phyloP scores from a whole-genome alignment of 179 eudicot genomes.

The Spinacia oleracea region DNA sequence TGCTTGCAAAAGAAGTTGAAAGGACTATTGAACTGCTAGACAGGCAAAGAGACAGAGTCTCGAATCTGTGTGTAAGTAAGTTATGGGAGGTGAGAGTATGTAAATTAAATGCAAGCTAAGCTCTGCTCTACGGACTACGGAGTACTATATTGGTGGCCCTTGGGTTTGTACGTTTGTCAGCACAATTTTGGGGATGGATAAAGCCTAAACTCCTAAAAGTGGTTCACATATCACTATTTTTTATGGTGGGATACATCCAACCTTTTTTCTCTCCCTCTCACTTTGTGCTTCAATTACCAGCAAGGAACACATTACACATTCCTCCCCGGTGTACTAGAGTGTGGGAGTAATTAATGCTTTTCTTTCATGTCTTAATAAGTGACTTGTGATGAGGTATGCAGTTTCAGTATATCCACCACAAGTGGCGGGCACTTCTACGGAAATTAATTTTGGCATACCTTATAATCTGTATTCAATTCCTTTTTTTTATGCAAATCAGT shows the following conservation, averaged over 20 bases:
- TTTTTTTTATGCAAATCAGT: no score
- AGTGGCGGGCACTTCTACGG: no score
- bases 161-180: constrained; percentile 29
- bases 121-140: no score
- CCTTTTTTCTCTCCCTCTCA: background rate
- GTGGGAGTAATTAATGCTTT: background rate
- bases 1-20: constrained; percentile 15
- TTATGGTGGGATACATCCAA: background rate
- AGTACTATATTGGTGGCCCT: background rate
- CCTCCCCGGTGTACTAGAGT: background rate
- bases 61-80: background rate
- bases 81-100: background rate
- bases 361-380: background rate
- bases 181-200: constrained; percentile 33
- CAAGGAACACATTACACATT: no score
- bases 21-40: constrained; percentile 25
- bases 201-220: no score
- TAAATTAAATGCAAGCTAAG: constrained; percentile 9
- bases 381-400: no score
- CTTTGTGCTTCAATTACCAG: background rate
- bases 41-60: background rate
- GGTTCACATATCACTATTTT: background rate
- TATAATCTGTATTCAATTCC: no score
- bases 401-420: no score
- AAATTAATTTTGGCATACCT: no score